A percentile compares a stretch with the other conserved stretches of the same genome.
These are phyloP conservation scores for Bretschneidera sinensis DNA, from an alignment of 345 rosid species.

Conservation along the genomic window DNA sequence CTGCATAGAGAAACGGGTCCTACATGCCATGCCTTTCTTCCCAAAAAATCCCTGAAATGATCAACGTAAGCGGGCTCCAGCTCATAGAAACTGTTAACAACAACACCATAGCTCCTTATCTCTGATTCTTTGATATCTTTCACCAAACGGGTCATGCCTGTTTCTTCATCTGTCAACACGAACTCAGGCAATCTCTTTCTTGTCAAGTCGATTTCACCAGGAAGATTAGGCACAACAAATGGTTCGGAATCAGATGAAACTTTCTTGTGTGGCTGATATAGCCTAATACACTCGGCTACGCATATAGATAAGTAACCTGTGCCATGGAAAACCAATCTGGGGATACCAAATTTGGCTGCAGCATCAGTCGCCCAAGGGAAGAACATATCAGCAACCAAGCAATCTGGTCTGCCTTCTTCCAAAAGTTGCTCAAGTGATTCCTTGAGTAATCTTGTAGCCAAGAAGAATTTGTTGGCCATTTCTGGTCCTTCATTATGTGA, in stretches of 20 bases:
- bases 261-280: constrained; percentile 35
- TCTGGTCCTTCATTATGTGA: not conserved
- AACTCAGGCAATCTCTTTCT: constrained; percentile 27
- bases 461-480: constrained; percentile 20
- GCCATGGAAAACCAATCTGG: constrained; percentile 55
- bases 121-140: constrained; percentile 34
- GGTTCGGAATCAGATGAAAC: constrained; percentile 37
- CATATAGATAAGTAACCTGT: constrained; percentile 37
- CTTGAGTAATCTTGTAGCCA: constrained; percentile 30
- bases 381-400: constrained; percentile 54
- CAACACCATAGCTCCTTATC: constrained; percentile 44
- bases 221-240: constrained; percentile 45
- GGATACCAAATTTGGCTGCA: constrained; percentile 44
- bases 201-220: constrained; percentile 39
- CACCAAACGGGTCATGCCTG: constrained; percentile 12
- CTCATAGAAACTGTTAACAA: constrained; percentile 71
- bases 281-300: constrained; percentile 19
- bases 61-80: constrained; percentile 59
- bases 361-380: constrained; percentile 53
- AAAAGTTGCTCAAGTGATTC: constrained; percentile 40
- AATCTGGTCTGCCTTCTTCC: constrained; percentile 34
- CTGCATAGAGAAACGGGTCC: constrained; percentile 55
- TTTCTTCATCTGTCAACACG: not conserved
- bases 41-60: constrained; percentile 30
- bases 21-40: constrained; percentile 46